These are phyloP conservation scores for Podospora pseudopauciseta DNA, from an alignment of 495 filamentous ascomycete species.

Conservation along the genomic window DNA sequence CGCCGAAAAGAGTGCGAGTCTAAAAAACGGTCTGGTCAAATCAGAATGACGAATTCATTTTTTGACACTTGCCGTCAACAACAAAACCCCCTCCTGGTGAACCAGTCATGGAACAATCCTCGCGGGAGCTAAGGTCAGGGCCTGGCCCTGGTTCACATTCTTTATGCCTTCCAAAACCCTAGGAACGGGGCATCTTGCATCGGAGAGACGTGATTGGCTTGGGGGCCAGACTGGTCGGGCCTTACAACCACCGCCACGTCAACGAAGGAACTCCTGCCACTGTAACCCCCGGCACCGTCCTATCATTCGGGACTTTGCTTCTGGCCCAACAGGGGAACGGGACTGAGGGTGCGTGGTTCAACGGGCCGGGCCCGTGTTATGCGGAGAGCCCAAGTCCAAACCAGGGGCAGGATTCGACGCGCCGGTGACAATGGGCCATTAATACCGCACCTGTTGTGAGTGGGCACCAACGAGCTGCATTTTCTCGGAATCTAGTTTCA, in stretches of 20 bases:
- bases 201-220: slow-evolving; percentile 8
- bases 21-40: neutral
- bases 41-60: neutral
- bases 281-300: slow-evolving; percentile 1
- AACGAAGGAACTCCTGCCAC: slow-evolving; percentile 10
- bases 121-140: slow-evolving; percentile 3
- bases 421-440: neutral
- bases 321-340: neutral
- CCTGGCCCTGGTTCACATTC: neutral
- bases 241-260: slow-evolving; percentile 20
- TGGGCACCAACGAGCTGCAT: neutral
- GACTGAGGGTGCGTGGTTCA: neutral
- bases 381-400: neutral
- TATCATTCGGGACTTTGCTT: slow-evolving; percentile 9
- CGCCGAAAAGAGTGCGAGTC: neutral
- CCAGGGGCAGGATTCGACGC: neutral
- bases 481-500: neutral
- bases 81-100: slow-evolving; percentile 10
- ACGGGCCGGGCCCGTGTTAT: neutral
- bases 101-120: slow-evolving; percentile 17
- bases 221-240: neutral
- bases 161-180: slow-evolving; percentile 2
- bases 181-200: slow-evolving; percentile 12
- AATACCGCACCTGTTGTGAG: neutral
- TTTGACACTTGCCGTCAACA: neutral